Conservation (phyloP, 495 filamentous ascomycete species). For the Daldinia loculata region DNA sequence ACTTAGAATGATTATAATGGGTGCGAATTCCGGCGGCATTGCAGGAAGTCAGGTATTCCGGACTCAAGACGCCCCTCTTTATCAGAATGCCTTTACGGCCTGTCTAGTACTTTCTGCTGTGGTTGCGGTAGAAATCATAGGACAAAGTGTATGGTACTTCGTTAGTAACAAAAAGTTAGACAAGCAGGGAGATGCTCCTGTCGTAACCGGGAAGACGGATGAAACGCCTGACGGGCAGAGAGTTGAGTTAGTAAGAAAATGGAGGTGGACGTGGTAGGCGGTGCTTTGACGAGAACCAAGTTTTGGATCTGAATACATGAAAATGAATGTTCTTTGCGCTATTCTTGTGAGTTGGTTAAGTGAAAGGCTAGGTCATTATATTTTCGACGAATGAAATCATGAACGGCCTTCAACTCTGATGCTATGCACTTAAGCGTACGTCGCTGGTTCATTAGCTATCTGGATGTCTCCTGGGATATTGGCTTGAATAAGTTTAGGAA, state of each 20-base stretch:
- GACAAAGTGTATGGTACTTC: constrained; percentile 25
- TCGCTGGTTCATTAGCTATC: too few species aligned
- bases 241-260: constrained; percentile 32
- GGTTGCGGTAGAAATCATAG: constrained; percentile 24
- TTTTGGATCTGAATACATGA: neutral
- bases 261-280: constrained; percentile 36
- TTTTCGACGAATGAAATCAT: too few species aligned
- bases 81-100: constrained; percentile 41
- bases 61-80: constrained; percentile 59
- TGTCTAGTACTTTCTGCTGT: constrained; percentile 30
- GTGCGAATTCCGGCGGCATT: constrained; percentile 62
- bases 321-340: neutral
- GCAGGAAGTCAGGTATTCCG: constrained; percentile 65
- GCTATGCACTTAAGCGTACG: too few species aligned
- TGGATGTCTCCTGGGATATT: too few species aligned
- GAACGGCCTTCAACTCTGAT: too few species aligned
- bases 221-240: constrained; percentile 24
- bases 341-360: too few species aligned
- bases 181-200: constrained; percentile 17
- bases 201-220: constrained; percentile 25
- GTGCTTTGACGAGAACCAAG: neutral
- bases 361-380: too few species aligned
- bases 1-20: constrained; percentile 61
- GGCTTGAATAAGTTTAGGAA: too few species aligned
- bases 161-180: constrained; percentile 32